These are phyloP conservation scores for Aspergillus sergii DNA, from an alignment of 2,329 filamentous ascomycete genomes.

Conservation along the genomic window DNA sequence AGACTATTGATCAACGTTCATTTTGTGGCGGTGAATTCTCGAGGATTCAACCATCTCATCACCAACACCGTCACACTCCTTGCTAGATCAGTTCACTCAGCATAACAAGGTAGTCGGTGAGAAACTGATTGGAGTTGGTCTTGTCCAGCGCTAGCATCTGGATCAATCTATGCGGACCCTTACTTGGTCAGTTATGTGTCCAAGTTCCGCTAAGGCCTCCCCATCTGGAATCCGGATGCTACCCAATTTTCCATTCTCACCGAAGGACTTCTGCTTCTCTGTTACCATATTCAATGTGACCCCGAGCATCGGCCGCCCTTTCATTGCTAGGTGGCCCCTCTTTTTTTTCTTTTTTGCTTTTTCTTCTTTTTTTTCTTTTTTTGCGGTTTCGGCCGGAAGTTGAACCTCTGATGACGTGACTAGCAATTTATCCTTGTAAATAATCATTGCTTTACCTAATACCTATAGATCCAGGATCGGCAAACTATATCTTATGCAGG, in stretches of 20 bases:
- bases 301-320: background rate
- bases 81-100: background rate
- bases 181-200: background rate
- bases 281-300: background rate
- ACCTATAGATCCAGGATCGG: background rate
- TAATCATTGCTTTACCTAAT: background rate
- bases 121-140: background rate
- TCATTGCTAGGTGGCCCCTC: background rate
- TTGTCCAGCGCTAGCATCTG: background rate
- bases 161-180: background rate
- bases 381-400: background rate
- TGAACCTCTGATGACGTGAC: background rate
- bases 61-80: background rate
- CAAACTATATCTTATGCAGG: background rate
- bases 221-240: background rate
- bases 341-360: no score
- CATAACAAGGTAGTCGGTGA: background rate
- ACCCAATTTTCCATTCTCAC: background rate
- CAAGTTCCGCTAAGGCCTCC: background rate
- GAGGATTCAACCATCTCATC: background rate
- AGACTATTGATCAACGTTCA: conserved; percentile 8
- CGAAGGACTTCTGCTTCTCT: background rate
- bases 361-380: no score
- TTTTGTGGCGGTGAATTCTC: conserved; percentile 21
- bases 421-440: background rate